These are phyloP conservation scores for Phlebiopsis gigantea DNA, from an alignment of 768 basidiomycete genomes.

Conservation along the genomic window DNA sequence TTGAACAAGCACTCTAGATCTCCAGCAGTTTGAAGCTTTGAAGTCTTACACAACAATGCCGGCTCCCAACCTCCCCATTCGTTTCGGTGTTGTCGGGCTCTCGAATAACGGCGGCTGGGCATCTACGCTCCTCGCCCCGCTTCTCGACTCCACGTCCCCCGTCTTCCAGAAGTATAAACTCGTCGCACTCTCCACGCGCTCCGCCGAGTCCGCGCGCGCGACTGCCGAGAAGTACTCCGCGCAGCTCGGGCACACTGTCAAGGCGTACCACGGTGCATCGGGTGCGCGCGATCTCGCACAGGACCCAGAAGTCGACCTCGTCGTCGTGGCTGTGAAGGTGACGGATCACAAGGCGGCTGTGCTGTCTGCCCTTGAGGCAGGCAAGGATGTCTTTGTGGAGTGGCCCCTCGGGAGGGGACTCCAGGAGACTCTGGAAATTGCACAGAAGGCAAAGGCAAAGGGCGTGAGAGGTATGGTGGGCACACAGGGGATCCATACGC, in stretches of 20 bases:
- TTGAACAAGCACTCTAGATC: neutral
- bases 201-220: slow-evolving; percentile 24
- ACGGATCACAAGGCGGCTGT: slow-evolving; percentile 26
- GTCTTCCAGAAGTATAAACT: slow-evolving; percentile 20
- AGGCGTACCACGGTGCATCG: slow-evolving; percentile 29
- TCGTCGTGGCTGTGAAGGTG: slow-evolving; percentile 31
- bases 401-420: slow-evolving; percentile 33
- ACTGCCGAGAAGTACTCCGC: slow-evolving; percentile 28
- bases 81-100: slow-evolving; percentile 22
- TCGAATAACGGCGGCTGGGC: neutral
- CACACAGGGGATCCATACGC: slow-evolving; percentile 28
- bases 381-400: slow-evolving; percentile 36
- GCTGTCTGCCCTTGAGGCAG: slow-evolving; percentile 30
- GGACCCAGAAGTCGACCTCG: slow-evolving; percentile 34
- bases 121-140: neutral
- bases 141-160: neutral
- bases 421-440: slow-evolving; percentile 31
- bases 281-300: slow-evolving; percentile 20
- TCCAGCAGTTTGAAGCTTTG: no score
- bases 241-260: slow-evolving; percentile 23
- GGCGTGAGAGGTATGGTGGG: slow-evolving; percentile 32
- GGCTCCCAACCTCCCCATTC: slow-evolving; percentile 20
- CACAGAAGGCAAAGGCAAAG: slow-evolving; percentile 25
- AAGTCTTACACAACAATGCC: neutral
- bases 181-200: slow-evolving; percentile 32